These are phyloP conservation scores for Psilocybe tampanensis DNA, from an alignment of 768 basidiomycete species.

Conservation along the genomic window DNA sequence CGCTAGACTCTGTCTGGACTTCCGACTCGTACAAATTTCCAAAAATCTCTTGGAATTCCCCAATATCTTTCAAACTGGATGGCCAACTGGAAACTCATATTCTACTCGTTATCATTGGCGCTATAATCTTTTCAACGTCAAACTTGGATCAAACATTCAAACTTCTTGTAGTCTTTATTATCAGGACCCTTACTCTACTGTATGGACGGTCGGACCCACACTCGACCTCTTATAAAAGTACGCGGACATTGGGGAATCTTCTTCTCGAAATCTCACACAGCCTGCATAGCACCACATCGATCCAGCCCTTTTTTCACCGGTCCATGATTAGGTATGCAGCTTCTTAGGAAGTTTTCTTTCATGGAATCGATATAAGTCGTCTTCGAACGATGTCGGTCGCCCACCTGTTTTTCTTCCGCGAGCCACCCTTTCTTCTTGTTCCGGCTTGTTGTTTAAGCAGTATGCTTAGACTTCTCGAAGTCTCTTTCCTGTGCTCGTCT, in stretches of 20 bases:
- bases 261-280: not conserved
- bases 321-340: slow-evolving; percentile 15
- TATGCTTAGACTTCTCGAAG: slow-evolving; percentile 10
- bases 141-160: not conserved
- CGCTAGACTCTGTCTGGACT: too few relatives aligned
- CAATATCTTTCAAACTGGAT: not conserved
- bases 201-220: not conserved
- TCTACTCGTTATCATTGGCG: not conserved
- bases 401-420: not conserved
- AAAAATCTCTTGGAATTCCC: not conserved
- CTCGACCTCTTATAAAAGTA: not conserved
- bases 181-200: not conserved
- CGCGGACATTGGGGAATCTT: not conserved
- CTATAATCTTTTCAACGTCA: not conserved
- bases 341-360: slow-evolving; percentile 8
- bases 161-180: not conserved
- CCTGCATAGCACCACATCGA: not conserved
- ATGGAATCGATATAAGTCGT: not conserved
- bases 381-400: not conserved
- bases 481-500: not conserved
- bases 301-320: not conserved
- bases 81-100: too few relatives aligned
- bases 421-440: slow-evolving; percentile 6
- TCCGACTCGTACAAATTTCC: not conserved
- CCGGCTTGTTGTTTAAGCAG: slow-evolving; percentile 1